Conservation (phyloP, 176 grass and related monocot genomes). For the Oryza longistaminata region DNA sequence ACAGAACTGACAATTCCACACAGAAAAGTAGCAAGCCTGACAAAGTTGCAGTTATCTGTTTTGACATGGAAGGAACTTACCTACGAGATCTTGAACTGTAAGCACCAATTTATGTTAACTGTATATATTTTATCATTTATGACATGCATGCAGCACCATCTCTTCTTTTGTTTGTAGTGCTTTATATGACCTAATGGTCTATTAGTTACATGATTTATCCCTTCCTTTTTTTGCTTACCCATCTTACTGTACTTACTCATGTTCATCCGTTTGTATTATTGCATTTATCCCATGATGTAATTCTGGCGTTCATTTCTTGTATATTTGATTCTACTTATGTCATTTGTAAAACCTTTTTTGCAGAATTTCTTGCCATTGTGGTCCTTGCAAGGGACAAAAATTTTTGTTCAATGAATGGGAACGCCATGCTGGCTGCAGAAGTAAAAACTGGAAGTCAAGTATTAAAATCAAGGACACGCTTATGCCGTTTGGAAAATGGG, state of each 20-base stretch:
- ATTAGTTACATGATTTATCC: background rate
- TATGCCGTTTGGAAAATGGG: constrained; percentile 90
- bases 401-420: constrained; percentile 96
- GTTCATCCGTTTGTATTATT: constrained; percentile 11
- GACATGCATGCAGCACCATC: background rate
- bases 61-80: constrained; percentile 87
- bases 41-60: constrained; percentile 70
- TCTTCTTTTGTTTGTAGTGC: background rate
- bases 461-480: constrained; percentile 79
- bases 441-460: constrained; percentile 97
- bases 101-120: constrained; percentile 37
- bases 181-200: background rate
- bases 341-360: background rate
- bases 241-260: constrained; percentile 2
- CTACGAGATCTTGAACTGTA: constrained; percentile 88
- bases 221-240: background rate
- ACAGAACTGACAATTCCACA: constrained; percentile 45
- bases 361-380: constrained; percentile 87
- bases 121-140: constrained; percentile 1
- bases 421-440: constrained; percentile 83
- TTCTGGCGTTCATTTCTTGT: constrained; percentile 19
- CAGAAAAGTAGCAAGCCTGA: constrained; percentile 46
- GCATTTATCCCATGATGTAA: background rate
- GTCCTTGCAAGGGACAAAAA: constrained; percentile 84
- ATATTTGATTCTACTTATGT: constrained; percentile 6